Conservation (phyloP, 768 basidiomycete genomes). For the Phallus indusiatus region DNA sequence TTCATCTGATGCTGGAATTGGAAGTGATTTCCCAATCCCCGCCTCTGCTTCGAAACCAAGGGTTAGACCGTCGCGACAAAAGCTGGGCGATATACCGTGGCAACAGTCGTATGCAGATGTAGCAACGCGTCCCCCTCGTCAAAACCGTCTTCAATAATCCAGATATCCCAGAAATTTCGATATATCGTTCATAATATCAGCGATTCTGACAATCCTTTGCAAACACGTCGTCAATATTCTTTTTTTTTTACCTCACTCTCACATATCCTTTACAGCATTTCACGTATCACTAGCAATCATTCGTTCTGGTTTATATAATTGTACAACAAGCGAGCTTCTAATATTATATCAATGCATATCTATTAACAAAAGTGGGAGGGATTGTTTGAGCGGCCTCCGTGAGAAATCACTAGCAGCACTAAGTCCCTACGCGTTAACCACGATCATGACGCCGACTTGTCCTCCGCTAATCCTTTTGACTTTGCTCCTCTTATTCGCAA, state of each 20-base stretch:
- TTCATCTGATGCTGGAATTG: conserved; percentile 45
- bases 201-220: too few relatives aligned
- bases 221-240: not conserved
- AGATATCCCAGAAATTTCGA: not conserved
- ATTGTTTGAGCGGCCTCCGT: too few relatives aligned
- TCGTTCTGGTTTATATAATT: not conserved
- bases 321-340: not conserved
- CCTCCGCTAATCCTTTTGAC: not conserved
- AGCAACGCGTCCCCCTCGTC: not conserved
- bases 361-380: too few relatives aligned
- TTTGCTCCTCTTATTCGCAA: not conserved
- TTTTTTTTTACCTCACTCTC: not conserved
- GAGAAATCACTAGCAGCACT: too few relatives aligned
- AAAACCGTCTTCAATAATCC: not conserved
- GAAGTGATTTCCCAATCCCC: conserved; percentile 15
- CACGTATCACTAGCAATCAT: not conserved
- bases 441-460: not conserved
- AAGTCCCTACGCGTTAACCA: too few relatives aligned
- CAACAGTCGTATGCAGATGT: conserved; percentile 18
- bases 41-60: conserved; percentile 24
- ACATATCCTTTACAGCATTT: not conserved
- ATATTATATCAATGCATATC: not conserved
- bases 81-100: conserved; percentile 58
- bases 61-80: conserved; percentile 36
- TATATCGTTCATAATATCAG: too few relatives aligned